Percentiles rank a stretch among this genome's conserved stretches.
Conservation (phyloP, 805 yeast species). For the Peterozyma xylosa region DNA sequence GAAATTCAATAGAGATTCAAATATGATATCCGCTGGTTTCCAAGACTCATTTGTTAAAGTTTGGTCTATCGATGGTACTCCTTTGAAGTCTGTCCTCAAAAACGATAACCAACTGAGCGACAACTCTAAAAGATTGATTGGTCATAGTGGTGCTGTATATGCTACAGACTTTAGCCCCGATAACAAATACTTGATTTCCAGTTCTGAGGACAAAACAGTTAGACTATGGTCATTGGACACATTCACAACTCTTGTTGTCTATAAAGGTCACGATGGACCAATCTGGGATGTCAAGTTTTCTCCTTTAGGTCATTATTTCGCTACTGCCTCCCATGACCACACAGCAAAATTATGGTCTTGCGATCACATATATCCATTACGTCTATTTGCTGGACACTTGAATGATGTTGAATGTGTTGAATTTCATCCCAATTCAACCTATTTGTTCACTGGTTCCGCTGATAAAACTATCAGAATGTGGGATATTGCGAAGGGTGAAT, state of each 20-base stretch:
- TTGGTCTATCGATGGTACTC: conserved; percentile 92
- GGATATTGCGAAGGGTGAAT: conserved; percentile 86
- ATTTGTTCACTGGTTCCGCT: conserved; percentile 89
- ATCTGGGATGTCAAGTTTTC: conserved; percentile 96
- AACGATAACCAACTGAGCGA: conserved; percentile 32
- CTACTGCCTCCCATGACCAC: conserved; percentile 97
- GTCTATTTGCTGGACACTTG: conserved; percentile 96
- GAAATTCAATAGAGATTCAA: conserved; percentile 81
- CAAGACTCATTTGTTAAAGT: conserved; percentile 85
- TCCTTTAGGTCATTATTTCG: conserved; percentile 95
- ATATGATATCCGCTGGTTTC: conserved; percentile 88
- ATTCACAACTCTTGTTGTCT: conserved; percentile 80
- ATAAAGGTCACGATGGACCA: conserved; percentile 94
- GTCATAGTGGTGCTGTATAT: conserved; percentile 93
- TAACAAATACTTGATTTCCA: conserved; percentile 67
- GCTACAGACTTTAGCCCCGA: conserved; percentile 90
- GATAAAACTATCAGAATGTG: conserved; percentile 98
- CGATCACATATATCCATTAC: conserved; percentile 92
- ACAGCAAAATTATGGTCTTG: conserved; percentile 98
- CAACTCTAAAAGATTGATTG: conserved; percentile 53
- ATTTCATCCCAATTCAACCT: conserved; percentile 95
- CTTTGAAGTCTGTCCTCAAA: conserved; percentile 55
- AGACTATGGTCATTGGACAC: conserved; percentile 94
- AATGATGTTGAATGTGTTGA: conserved; percentile 93
- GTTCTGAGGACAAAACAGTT: conserved; percentile 88